Evolutionary conservation across 2,329 filamentous ascomycete species (phyloP).

Genomic region (Aspergillus arachidicola): DNA sequence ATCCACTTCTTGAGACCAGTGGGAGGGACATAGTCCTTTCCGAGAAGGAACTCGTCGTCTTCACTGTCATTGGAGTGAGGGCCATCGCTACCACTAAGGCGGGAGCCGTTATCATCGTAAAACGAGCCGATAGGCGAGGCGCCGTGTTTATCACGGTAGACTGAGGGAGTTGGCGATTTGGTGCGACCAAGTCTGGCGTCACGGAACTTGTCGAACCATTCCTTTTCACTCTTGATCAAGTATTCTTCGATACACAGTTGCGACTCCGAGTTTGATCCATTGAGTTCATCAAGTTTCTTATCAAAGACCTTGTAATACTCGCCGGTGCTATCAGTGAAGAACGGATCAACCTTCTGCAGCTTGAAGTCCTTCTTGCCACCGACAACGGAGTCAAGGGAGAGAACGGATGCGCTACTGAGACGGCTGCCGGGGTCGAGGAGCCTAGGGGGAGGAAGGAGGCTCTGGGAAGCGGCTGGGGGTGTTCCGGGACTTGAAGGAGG

Average conservation of each 20-base stretch:
- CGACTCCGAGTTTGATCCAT: constrained; percentile 59
- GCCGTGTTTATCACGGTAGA: constrained; percentile 35
- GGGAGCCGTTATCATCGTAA: constrained; percentile 39
- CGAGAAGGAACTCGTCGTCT: constrained; percentile 60
- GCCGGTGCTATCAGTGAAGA: constrained; percentile 67
- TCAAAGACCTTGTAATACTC: constrained; percentile 63
- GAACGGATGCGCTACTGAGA: constrained; percentile 47
- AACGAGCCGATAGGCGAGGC: constrained; percentile 43
- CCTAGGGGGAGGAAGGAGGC: background rate
- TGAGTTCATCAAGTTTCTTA: constrained; percentile 59
- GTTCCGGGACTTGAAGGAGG: constrained; percentile 35
- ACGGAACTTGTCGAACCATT: constrained; percentile 64
- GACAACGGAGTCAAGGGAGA: constrained; percentile 61
- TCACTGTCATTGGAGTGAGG: constrained; percentile 30
- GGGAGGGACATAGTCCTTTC: constrained; percentile 59
- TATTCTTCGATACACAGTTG: constrained; percentile 67
- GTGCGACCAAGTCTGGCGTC: constrained; percentile 60
- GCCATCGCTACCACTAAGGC: constrained; percentile 35
- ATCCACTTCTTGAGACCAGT: constrained; percentile 59
- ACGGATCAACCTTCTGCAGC: constrained; percentile 67
- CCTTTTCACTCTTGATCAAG: constrained; percentile 66
- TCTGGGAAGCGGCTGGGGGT: constrained; percentile 27
- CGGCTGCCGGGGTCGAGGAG: constrained; percentile 31
- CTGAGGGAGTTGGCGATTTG: constrained; percentile 42
- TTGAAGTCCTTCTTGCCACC: constrained; percentile 64